phyloP scores from a whole-genome alignment of 495 filamentous ascomycete species.

The Hypoxylon perforatum region DNA sequence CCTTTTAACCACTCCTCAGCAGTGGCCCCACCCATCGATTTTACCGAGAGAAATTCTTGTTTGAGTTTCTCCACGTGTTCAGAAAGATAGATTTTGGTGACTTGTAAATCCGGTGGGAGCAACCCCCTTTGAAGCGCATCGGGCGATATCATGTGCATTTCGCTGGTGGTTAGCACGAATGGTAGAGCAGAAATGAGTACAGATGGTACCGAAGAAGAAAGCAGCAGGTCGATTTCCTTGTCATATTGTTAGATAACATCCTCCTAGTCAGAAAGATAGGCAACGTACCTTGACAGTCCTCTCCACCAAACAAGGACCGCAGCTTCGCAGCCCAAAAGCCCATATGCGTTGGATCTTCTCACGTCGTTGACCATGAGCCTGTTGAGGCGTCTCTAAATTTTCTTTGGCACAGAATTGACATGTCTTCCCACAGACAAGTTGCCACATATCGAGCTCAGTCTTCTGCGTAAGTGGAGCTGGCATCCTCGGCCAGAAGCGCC shows the following conservation, averaged over 20 bases:
- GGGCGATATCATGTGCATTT: constrained; percentile 66
- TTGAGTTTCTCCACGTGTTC: constrained; percentile 66
- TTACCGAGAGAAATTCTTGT: constrained; percentile 66
- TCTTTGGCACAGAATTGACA: constrained; percentile 66
- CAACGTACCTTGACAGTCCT: constrained; percentile 68
- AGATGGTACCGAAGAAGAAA: constrained; percentile 67
- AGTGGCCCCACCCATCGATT: constrained; percentile 67
- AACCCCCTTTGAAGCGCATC: constrained; percentile 59
- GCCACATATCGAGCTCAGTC: constrained; percentile 73
- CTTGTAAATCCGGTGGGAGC: constrained; percentile 57
- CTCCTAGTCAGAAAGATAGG: background rate
- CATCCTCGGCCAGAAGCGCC: constrained; percentile 64
- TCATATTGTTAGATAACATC: constrained; percentile 15
- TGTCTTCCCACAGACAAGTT: constrained; percentile 59
- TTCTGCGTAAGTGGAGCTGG: constrained; percentile 65
- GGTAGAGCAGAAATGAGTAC: constrained; percentile 70
- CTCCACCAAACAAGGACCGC: constrained; percentile 68
- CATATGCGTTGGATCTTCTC: constrained; percentile 67
- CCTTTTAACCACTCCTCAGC: constrained; percentile 81
- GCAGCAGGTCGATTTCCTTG: constrained; percentile 73
- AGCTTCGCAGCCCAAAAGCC: constrained; percentile 72
- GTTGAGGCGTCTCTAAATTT: constrained; percentile 49
- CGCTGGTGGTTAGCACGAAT: constrained; percentile 69
- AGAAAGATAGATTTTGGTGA: constrained; percentile 71
- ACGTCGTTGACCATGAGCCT: constrained; percentile 63